Evolutionary conservation across 2,329 filamentous ascomycete genomes (phyloP).

Genomic region (Bipolaris sorokiniana): DNA sequence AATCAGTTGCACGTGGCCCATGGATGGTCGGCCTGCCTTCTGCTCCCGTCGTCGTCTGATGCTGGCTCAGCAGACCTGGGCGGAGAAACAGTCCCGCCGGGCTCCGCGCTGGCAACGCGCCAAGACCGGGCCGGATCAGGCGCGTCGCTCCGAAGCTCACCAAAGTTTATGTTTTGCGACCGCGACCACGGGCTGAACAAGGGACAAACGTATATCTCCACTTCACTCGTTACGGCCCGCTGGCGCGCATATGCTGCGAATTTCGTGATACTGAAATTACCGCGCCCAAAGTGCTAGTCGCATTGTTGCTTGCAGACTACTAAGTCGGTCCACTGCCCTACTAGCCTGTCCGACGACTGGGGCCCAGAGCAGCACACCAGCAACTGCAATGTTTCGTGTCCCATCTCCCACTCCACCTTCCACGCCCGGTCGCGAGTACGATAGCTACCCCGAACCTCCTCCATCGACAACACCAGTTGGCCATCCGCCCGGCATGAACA

Average conservation of each 20-base stretch:
- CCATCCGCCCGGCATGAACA: slow-evolving; percentile 54
- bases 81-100: slow-evolving; percentile 9
- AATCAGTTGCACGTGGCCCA: slow-evolving; percentile 11
- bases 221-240: background rate
- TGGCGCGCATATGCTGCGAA: slow-evolving; percentile 7
- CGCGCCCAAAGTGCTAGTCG: background rate
- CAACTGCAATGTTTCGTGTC: slow-evolving; percentile 43
- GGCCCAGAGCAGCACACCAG: slow-evolving; percentile 12
- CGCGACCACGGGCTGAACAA: slow-evolving; percentile 13
- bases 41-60: background rate
- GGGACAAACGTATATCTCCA: background rate
- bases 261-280: background rate
- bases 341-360: slow-evolving; percentile 5
- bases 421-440: slow-evolving; percentile 40
- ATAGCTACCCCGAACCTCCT: slow-evolving; percentile 37
- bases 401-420: slow-evolving; percentile 45
- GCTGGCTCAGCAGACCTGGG: background rate
- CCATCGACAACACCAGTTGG: slow-evolving; percentile 64
- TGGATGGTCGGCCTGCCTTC: background rate
- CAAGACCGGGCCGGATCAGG: slow-evolving; percentile 16
- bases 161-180: slow-evolving; percentile 26
- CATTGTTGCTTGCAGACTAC: slow-evolving; percentile 10
- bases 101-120: slow-evolving; percentile 10
- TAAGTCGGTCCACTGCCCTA: slow-evolving; percentile 9
- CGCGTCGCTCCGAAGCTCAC: slow-evolving; percentile 26